Evolutionary conservation across 106 monocot genomes (phyloP).

Genomic region (Dendrobium officinale): DNA sequence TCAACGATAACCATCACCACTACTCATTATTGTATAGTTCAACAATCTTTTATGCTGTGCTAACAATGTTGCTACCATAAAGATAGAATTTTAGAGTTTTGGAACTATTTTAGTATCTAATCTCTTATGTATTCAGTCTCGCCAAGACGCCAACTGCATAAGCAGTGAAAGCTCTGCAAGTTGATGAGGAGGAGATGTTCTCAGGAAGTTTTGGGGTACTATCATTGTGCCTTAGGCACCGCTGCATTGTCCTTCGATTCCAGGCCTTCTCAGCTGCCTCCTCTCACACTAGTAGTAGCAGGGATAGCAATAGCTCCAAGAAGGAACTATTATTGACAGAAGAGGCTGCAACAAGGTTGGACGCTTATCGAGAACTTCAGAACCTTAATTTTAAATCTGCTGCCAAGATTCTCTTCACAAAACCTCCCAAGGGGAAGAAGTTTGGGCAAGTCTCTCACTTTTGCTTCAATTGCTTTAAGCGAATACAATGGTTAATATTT

Average conservation of each 20-base stretch:
- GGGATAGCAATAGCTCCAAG: too few species aligned
- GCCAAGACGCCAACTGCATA: neutral
- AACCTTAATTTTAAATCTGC: slow-evolving; percentile 68
- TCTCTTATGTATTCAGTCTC: neutral
- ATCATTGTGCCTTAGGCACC: neutral
- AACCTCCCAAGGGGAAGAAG: slow-evolving; percentile 61
- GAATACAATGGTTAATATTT: neutral
- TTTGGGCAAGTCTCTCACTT: slow-evolving; percentile 39
- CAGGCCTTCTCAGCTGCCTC: neutral
- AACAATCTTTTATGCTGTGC: neutral
- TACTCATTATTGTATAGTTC: neutral
- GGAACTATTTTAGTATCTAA: neutral
- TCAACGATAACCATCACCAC: neutral
- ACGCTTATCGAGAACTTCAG: slow-evolving; percentile 43
- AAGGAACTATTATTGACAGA: neutral
- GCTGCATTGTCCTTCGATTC: neutral
- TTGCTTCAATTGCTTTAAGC: neutral
- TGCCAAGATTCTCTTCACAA: slow-evolving; percentile 57
- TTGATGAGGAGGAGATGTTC: neutral
- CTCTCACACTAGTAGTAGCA: neutral
- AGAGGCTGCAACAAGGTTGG: slow-evolving; percentile 20
- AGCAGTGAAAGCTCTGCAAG: neutral
- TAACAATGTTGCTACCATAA: neutral
- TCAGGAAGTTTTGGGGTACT: neutral
- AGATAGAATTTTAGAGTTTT: neutral